phyloP scores from a whole-genome alignment of 371 early-diverging fungal species.

The Dinochytrium kinnereticum region DNA sequence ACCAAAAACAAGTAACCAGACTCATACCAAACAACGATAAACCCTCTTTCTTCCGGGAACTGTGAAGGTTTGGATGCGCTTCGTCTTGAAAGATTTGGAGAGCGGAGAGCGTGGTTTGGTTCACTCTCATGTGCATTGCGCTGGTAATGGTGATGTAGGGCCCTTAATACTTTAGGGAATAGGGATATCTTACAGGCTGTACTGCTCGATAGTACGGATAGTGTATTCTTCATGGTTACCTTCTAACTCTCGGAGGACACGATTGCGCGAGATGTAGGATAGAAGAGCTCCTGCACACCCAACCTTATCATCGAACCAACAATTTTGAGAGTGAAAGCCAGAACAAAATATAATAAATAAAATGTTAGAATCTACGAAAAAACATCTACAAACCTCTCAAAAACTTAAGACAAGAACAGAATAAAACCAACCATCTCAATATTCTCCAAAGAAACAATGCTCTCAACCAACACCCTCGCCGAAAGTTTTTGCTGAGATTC shows the following conservation, averaged over 20 bases:
- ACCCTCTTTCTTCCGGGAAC: slow-evolving; percentile 63
- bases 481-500: slow-evolving; percentile 40
- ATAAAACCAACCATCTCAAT: slow-evolving; percentile 57
- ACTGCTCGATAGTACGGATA: slow-evolving; percentile 39
- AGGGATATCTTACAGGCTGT: slow-evolving; percentile 37
- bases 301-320: too few species aligned
- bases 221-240: slow-evolving; percentile 30
- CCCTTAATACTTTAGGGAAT: background rate
- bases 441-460: slow-evolving; percentile 59
- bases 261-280: slow-evolving; percentile 50
- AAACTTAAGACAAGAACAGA: too few species aligned
- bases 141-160: too few species aligned
- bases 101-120: slow-evolving; percentile 64
- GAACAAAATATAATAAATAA: background rate
- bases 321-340: too few species aligned
- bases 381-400: too few species aligned
- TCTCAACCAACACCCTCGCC: slow-evolving; percentile 60
- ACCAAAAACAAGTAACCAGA: too few species aligned
- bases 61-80: slow-evolving; percentile 69
- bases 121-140: slow-evolving; percentile 59
- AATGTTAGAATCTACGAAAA: too few species aligned
- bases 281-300: slow-evolving; percentile 70
- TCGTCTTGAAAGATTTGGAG: slow-evolving; percentile 72
- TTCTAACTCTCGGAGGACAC: slow-evolving; percentile 37
- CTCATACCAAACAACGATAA: slow-evolving; percentile 69